Base-by-base conservation (phyloP, 2,329 filamentous ascomycete genomes). In the Colletotrichum scovillei region DNA sequence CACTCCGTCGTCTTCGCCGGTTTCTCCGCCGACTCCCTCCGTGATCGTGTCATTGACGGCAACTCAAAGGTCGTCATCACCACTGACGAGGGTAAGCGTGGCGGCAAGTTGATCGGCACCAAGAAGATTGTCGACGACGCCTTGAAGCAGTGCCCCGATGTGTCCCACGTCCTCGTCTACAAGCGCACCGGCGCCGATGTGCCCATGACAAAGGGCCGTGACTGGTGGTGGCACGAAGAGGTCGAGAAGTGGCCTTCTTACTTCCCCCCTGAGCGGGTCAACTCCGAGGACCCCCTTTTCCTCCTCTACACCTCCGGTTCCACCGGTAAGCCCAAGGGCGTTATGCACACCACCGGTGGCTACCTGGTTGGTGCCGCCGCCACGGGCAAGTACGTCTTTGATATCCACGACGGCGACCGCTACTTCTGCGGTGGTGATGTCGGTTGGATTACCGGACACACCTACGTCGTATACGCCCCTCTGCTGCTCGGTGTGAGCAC, bases 61-160 rank as follows among this genome's bases (percentile, higher is more conserved):
- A 87, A 94, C 78, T 96, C 93, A 83, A 97, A 93, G 87, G 94
- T 98, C 67, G 93, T 98, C 84, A 98, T 99, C 81, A 99, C 97
- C 73, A 93, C 95, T 2, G 97, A 99, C 82, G 97, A 99, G 89
- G 97, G 97, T 81, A 98, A 97, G 90, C 95, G 97, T 79, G 97
- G 97, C 79, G 97, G 97, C 82, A 99, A 98, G 89, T 85, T 97
- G 79, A 98, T 99, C 82, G 94, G 94, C 80, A 98, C 96, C 79
- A 98, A 99, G 92, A 97, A 97, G 88, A 98, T 99, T 81, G 97
- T 98, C 77, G 97, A 99, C 80, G 97, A 98, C 81, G 96, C 96
- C 49, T 90, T 99, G 74, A 97, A 97, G 88, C 95, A 98, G 85
- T 98, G 96, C 85, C 96, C 96, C 22, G 92, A 94, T 78, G 94